These are phyloP conservation scores for Didymella lethalis DNA, from an alignment of 2,329 filamentous ascomycete species.

Conservation along the genomic window DNA sequence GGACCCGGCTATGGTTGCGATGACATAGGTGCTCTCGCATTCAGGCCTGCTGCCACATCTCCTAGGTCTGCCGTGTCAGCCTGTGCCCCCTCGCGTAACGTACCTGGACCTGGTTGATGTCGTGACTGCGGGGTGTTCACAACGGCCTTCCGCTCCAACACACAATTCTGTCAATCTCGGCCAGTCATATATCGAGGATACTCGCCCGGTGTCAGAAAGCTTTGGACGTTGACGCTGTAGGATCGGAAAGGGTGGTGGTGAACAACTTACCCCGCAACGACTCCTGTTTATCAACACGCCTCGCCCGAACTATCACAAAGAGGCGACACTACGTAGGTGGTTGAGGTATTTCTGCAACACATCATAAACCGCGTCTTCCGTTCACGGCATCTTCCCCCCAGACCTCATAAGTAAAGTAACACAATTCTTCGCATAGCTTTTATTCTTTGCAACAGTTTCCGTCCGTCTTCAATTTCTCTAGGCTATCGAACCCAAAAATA, in stretches of 20 bases:
- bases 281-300: constrained; percentile 1
- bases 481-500: background rate
- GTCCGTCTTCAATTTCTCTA: background rate
- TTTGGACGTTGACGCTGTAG: background rate
- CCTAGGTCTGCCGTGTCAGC: constrained; percentile 1
- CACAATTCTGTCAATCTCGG: background rate
- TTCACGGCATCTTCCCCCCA: background rate
- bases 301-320: constrained; percentile 1
- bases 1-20: background rate
- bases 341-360: constrained; percentile 2
- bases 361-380: background rate
- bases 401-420: background rate
- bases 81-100: constrained; percentile 2
- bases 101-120: constrained; percentile 5
- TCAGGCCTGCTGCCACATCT: background rate
- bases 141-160: background rate
- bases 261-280: constrained; percentile 20
- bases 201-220: background rate
- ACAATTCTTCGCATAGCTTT: background rate
- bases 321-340: constrained; percentile 3
- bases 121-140: constrained; percentile 3
- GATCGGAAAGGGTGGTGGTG: background rate
- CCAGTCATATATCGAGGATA: background rate
- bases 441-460: background rate
- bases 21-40: background rate